phyloP scores from a whole-genome alignment of 371 early-diverging fungal species.

The Batkoa obscura region DNA sequence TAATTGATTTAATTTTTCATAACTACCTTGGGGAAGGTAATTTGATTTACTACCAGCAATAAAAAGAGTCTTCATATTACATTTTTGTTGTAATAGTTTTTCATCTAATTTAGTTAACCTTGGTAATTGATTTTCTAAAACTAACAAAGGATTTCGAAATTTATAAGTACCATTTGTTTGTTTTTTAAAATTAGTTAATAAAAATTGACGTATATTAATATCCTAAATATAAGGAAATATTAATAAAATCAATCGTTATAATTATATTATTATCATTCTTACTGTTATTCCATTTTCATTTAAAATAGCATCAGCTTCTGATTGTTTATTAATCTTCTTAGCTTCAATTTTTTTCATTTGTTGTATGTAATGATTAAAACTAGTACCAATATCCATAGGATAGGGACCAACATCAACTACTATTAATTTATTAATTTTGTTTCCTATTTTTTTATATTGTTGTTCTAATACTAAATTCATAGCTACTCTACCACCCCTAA shows the following conservation, averaged over 20 bases:
- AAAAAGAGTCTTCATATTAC: constrained; percentile 46
- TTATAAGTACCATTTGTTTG: constrained; percentile 17
- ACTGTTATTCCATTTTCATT: constrained; percentile 15
- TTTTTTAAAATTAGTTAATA: constrained; percentile 71
- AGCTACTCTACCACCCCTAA: constrained; percentile 76
- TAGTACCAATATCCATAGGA: constrained; percentile 20
- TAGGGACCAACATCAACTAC: constrained; percentile 79
- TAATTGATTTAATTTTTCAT: constrained; percentile 22
- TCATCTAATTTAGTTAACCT: constrained; percentile 23
- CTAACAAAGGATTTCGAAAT: constrained; percentile 53
- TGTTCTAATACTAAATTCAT: constrained; percentile 56
- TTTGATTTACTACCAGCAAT: constrained; percentile 52
- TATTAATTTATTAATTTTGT: constrained; percentile 38
- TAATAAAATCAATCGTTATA: neutral
- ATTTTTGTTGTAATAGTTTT: constrained; percentile 9
- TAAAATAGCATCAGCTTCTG: constrained; percentile 55
- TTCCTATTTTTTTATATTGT: constrained; percentile 9
- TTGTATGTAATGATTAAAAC: constrained; percentile 34
- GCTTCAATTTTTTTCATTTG: constrained; percentile 49
- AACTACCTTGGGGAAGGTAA: constrained; percentile 31
- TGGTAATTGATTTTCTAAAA: constrained; percentile 30
- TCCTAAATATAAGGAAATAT: constrained; percentile 15
- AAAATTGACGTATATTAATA: constrained; percentile 53
- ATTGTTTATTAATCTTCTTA: constrained; percentile 27
- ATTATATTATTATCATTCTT: constrained; percentile 2